Evolutionary conservation across 2,329 filamentous ascomycete species (phyloP), one percentile per base, ranked within the genome.

Genomic region (Hypomyces perniciosus): DNA sequence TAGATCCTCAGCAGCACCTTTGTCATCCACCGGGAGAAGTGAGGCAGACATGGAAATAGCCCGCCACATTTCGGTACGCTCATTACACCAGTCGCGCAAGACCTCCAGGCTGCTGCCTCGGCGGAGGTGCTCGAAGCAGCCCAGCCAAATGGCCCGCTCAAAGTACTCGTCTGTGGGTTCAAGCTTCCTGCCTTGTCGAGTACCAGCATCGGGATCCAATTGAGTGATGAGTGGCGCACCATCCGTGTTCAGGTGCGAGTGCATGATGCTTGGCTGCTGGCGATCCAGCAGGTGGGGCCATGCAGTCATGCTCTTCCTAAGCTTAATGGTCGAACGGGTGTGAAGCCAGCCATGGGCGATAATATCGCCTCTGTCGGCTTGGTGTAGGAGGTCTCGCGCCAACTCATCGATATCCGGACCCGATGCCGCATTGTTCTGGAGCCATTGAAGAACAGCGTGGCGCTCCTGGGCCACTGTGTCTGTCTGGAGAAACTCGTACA

Each of bases 341-440:
- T 96, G 90, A 56, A 96, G 81, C 88, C 91, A 96, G 38, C 92
- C 92, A 65, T 90, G 84, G 29, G 88, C 84, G 72, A 93, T 88
- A 8, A 91, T 83, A 45, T 91, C 88, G 8, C 87, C 86, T 60
- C 88, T 78, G 53, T 92, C 87, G 9, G 88, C 86, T 55, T 84
- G 84, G 54, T 83, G 78, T 64, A 91, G 86, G 48, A 91, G 77
- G 50, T 92, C 85, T 47, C 84, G 78, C 46, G 91, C 86, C 29
- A 95, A 73, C 28, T 85, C 80, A 57, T 91, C 83, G 30, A 96
- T 83, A 55, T 88, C 83, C 38, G 84, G 83, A 3, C 82, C 80
- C 28, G 81, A 79, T 46, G 84, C 80, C 2, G 89, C 87, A 40
- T 84, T 89, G 57, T 81, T 80, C 66, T 95, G 88, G 31, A 99